phyloP scores from a whole-genome alignment of 148 eudicot species.

The Vaccinium vitisidaea region DNA sequence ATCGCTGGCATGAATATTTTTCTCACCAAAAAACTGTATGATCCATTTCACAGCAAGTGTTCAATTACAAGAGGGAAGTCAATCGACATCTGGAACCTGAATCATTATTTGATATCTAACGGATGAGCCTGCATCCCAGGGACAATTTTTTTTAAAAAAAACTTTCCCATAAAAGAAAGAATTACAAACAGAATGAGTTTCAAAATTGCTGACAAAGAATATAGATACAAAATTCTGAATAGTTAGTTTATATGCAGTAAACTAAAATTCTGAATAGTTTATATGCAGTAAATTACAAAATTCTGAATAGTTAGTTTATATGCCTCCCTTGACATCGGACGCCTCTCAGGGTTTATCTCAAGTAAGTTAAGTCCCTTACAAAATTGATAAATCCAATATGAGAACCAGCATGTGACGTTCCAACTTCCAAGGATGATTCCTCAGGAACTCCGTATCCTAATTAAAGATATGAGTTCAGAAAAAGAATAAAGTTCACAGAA shows the following conservation, averaged over 20 bases:
- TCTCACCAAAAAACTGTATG: slow-evolving; percentile 24
- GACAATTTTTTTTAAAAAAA: not conserved
- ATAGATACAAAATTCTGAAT: slow-evolving; percentile 3
- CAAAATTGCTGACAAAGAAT: slow-evolving; percentile 5
- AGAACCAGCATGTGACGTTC: slow-evolving; percentile 51
- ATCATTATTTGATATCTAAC: not conserved
- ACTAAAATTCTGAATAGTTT: not conserved
- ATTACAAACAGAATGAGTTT: not conserved
- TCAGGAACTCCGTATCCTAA: slow-evolving; percentile 77
- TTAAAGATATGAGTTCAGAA: not conserved
- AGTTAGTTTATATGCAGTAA: not conserved
- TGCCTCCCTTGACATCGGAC: slow-evolving; percentile 83
- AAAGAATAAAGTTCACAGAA: not conserved
- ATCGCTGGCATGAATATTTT: slow-evolving; percentile 16
- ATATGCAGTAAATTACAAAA: slow-evolving; percentile 10
- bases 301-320: not conserved
- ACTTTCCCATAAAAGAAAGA: slow-evolving; percentile 10
- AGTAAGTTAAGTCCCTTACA: slow-evolving; percentile 50
- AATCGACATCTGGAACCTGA: not conserved
- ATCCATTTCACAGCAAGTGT: not conserved
- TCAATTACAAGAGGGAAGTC: not conserved
- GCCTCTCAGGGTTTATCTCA: slow-evolving; percentile 68
- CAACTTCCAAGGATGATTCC: slow-evolving; percentile 55
- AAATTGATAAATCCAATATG: slow-evolving; percentile 66
- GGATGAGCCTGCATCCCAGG: not conserved